phyloP scores from a whole-genome alignment of 176 grass and related monocot species.

The Hyparrhenia diplandra region DNA sequence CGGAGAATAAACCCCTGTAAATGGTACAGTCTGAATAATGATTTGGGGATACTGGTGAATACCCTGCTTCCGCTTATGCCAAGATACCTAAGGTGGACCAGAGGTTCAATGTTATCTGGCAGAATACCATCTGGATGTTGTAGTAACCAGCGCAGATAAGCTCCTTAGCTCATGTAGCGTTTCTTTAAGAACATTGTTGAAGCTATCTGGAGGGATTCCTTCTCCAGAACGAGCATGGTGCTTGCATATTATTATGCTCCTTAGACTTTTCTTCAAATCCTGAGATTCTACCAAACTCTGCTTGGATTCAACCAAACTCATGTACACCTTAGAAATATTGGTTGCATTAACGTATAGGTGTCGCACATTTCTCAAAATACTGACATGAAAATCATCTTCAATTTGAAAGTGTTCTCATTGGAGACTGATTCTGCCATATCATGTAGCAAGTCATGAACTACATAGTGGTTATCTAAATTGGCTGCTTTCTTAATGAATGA shows the following conservation, averaged over 20 bases:
- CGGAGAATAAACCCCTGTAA: conserved; percentile 23
- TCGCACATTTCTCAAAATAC: conserved; percentile 20
- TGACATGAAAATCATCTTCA: conserved; percentile 23
- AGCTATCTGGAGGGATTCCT: neutral
- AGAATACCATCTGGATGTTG: conserved; percentile 14
- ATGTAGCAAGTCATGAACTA: conserved; percentile 54
- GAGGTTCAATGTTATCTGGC: conserved; percentile 14
- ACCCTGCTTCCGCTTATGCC: neutral
- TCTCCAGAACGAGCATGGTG: neutral
- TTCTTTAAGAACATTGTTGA: conserved; percentile 14
- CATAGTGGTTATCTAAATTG: neutral
- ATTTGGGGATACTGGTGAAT: conserved; percentile 5
- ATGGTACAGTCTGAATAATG: conserved; percentile 43
- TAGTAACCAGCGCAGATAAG: conserved; percentile 36
- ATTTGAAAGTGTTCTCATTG: conserved; percentile 39
- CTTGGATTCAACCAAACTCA: neutral
- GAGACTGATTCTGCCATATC: conserved; percentile 41
- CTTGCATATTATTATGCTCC: conserved; percentile 43
- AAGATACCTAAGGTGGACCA: conserved; percentile 45
- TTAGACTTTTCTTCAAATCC: conserved; percentile 23
- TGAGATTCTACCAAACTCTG: neutral
- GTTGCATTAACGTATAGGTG: conserved; percentile 46
- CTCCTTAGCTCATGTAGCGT: conserved; percentile 6
- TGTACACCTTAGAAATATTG: conserved; percentile 5
- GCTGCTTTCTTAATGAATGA: conserved; percentile 34